Evolutionary conservation across 352 stramenopile species (phyloP), one percentile per base, ranked within the genome.

Genomic region (Pythium aristosporum): DNA sequence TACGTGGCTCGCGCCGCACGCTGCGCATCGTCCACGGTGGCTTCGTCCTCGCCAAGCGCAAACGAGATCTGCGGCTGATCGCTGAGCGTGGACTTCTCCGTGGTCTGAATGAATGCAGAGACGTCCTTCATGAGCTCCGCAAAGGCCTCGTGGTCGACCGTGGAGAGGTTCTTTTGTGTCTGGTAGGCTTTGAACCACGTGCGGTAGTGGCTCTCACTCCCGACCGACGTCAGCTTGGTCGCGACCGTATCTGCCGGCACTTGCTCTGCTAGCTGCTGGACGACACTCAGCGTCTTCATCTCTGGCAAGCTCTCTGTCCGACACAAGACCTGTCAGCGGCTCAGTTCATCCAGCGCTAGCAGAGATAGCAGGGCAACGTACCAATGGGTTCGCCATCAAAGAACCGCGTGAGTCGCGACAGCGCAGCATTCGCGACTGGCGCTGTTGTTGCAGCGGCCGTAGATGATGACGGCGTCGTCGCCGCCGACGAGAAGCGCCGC

Each of bases 251-350:
- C 34, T 13, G 42, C 49, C 28, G 56, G 64, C 5, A 71, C 51
- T 23, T 59, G 51, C 15, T 43, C 75, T 49, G 74, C 68, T 21
- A 89, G 63, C 2, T 72, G 76, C 65, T 89, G 75, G 58, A 88
- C 79, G 8, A 73, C 60, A 32, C 68, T 28, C 42, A 91, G 75
- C 64, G 80, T 87, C 52, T 73, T 69, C 44, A 91, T 74, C 72
- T 91, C 82, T 47, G 68, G 57, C 6, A 89, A 44, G 21, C 85
- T 60, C 44, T 71, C 64, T 71, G 25, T 46, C 44, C 3, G n/a
- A 41, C 20, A 6, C 25, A 63, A 25, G 53, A 21, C 2, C 18
- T 20, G 25, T 41, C 48, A n/a, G 16, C 42, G 21, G 30, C 21
- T 41, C 23, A 18, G 25, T 3, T 28, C 18, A 3, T 28, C n/a